These are phyloP conservation scores for Penicillium mononematosum DNA, from an alignment of 495 filamentous ascomycete genomes.

Conservation along the genomic window DNA sequence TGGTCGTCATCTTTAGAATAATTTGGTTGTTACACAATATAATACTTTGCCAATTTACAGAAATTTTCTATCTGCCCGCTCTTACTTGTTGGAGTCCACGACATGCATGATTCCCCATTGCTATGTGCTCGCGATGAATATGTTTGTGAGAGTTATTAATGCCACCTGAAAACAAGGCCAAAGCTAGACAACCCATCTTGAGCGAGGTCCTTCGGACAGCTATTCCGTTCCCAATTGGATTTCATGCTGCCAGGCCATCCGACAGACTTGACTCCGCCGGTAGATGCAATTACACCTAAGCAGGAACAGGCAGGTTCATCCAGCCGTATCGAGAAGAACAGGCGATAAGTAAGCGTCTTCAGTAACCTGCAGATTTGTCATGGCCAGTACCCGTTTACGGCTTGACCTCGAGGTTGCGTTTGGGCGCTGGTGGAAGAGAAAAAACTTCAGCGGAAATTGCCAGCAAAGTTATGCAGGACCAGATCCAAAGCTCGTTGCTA, in stretches of 20 bases:
- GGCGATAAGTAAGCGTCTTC: not conserved
- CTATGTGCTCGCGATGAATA: no score
- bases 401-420: not conserved
- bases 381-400: not conserved
- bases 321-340: not conserved
- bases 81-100: not conserved
- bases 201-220: not conserved
- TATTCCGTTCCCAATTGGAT: not conserved
- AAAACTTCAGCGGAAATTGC: no score
- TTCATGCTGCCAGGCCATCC: not conserved
- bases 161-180: not conserved
- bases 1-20: no score
- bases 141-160: no score
- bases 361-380: not conserved
- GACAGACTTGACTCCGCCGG: not conserved
- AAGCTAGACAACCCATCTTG: not conserved
- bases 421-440: no score
- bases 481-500: not conserved
- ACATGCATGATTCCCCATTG: not conserved
- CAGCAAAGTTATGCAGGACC: not conserved
- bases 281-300: not conserved
- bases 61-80: not conserved
- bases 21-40: no score
- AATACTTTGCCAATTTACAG: not conserved
- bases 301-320: not conserved